phyloP scores from a whole-genome alignment of 768 basidiomycete species.

The Termitomyces sp. region DNA sequence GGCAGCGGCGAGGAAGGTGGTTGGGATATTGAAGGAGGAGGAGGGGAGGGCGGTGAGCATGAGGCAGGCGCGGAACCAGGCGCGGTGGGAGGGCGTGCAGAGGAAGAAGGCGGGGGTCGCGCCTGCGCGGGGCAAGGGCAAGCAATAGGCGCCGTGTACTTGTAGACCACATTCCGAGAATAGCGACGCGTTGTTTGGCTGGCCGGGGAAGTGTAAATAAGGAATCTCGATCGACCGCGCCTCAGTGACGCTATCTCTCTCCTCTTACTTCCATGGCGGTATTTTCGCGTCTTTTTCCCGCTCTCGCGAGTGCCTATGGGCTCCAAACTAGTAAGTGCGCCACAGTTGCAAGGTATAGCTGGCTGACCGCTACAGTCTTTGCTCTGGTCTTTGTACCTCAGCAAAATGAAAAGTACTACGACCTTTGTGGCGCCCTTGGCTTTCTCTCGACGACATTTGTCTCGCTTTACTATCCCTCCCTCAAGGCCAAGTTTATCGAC shows the following conservation, averaged over 20 bases:
- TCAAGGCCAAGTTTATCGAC: conserved; percentile 44
- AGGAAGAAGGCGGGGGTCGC: conserved; percentile 17
- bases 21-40: conserved; percentile 50
- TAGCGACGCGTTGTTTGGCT: not conserved
- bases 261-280: conserved; percentile 26
- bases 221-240: not conserved
- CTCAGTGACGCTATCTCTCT: not conserved
- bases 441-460: conserved; percentile 57
- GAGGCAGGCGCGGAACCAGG: conserved; percentile 26
- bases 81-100: conserved; percentile 24
- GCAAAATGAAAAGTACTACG: conserved; percentile 60
- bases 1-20: conserved; percentile 43
- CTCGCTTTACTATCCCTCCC: conserved; percentile 56
- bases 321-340: conserved; percentile 38
- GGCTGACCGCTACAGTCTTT: conserved; percentile 19
- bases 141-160: not conserved
- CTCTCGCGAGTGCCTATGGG: conserved; percentile 41
- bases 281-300: conserved; percentile 49
- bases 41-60: conserved; percentile 20
- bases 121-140: not conserved
- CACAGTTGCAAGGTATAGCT: conserved; percentile 18
- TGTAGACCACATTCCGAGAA: not conserved
- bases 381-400: conserved; percentile 61
- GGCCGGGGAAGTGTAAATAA: not conserved
- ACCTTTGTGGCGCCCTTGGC: conserved; percentile 59